These are phyloP conservation scores for Sclerotinia sclerotiorum DNA, from an alignment of 2,329 filamentous ascomycete genomes.

Conservation along the genomic window DNA sequence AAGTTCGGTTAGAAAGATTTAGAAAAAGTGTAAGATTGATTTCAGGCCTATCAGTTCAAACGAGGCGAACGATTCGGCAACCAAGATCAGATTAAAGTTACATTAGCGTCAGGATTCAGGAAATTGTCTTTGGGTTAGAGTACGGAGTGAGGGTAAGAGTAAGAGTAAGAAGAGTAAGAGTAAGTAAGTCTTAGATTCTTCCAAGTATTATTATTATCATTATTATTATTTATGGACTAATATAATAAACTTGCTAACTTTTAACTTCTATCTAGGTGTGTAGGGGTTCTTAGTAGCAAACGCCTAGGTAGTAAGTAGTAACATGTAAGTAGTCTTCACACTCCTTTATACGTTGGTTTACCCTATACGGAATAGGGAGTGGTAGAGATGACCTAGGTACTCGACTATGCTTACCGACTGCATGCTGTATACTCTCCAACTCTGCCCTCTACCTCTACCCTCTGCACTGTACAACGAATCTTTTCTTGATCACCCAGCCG, in stretches of 20 bases:
- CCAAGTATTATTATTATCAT: no score
- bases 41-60: slow-evolving; percentile 22
- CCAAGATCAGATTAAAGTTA: slow-evolving; percentile 24
- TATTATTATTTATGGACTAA: no score
- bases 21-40: slow-evolving; percentile 2
- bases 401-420: no score
- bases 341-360: not conserved
- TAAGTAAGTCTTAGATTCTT: no score
- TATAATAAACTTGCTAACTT: not conserved
- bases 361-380: no score
- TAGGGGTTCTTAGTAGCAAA: not conserved
- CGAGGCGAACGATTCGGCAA: slow-evolving; percentile 19
- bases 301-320: not conserved
- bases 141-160: no score
- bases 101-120: slow-evolving; percentile 16
- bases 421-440: no score
- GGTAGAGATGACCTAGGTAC: no score
- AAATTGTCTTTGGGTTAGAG: not conserved
- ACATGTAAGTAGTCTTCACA: not conserved
- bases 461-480: no score
- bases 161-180: no score
- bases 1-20: slow-evolving; percentile 3
- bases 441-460: no score
- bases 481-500: no score
- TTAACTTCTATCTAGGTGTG: not conserved